phyloP scores from a whole-genome alignment of 441 rosid genomes.

The Populus hybrid region DNA sequence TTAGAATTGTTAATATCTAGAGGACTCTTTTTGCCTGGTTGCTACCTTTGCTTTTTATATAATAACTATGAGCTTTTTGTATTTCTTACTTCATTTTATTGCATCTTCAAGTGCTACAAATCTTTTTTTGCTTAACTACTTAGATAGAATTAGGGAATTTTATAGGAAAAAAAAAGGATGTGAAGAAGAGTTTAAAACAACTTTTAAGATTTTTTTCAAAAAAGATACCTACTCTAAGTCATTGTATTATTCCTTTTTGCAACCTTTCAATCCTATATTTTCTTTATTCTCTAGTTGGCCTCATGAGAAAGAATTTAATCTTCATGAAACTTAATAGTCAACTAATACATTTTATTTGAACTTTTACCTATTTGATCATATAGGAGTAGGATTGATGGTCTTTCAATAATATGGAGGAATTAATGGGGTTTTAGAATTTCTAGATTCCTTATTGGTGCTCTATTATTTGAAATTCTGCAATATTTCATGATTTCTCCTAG shows the following conservation, averaged over 20 bases:
- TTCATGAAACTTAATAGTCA: neutral
- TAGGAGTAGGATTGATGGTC: slow-evolving; percentile 84
- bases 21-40: no score
- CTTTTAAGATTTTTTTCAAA: slow-evolving; percentile 65
- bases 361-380: slow-evolving; percentile 34
- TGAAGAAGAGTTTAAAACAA: slow-evolving; percentile 58
- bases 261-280: neutral
- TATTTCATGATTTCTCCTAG: neutral
- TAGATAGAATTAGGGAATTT: neutral
- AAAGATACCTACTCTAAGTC: slow-evolving; percentile 75
- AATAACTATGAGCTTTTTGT: no score
- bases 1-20: no score
- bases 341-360: neutral
- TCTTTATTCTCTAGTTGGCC: neutral
- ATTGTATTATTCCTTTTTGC: slow-evolving; percentile 36
- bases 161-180: slow-evolving; percentile 80
- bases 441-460: no score
- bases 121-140: no score
- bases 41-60: no score
- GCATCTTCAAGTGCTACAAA: no score
- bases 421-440: slow-evolving; percentile 42
- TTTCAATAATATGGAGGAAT: slow-evolving; percentile 88
- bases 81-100: no score
- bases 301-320: neutral
- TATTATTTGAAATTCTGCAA: slow-evolving; percentile 12